Conservation (phyloP, 192 early-diverging fungal species). For the Entomortierella beljakovae region DNA sequence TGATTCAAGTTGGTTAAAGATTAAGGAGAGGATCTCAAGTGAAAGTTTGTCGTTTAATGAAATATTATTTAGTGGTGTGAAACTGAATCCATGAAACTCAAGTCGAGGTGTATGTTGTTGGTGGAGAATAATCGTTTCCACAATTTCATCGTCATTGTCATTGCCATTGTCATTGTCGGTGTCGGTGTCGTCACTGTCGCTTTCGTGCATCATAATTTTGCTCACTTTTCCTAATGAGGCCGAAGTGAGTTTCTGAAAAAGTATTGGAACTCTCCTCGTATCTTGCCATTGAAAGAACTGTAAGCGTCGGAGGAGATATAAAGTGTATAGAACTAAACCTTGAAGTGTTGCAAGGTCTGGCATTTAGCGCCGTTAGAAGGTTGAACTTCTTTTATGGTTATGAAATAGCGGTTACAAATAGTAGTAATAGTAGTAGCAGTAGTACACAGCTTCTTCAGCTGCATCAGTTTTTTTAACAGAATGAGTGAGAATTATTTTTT, state of each 20-base stretch:
- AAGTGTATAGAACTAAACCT: constrained; percentile 38
- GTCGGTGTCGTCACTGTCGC: not conserved
- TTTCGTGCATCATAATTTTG: not conserved
- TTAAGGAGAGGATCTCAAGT: constrained; percentile 23
- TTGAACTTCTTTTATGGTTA: no score
- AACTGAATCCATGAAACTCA: no score
- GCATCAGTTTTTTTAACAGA: no score
- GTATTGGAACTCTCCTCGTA: not conserved
- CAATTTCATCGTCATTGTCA: not conserved
- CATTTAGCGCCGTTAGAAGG: not conserved
- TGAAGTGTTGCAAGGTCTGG: constrained; percentile 33
- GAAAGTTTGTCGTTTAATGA: constrained; percentile 25
- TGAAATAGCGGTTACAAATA: no score
- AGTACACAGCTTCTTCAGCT: no score
- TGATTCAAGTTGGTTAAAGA: constrained; percentile 15
- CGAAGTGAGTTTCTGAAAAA: not conserved
- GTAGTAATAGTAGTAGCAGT: no score
- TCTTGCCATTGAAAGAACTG: constrained; percentile 28
- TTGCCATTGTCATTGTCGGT: not conserved
- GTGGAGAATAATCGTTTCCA: not conserved
- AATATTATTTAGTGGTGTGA: not conserved
- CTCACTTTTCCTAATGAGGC: not conserved
- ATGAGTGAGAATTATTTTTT: no score
- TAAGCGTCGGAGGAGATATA: constrained; percentile 35
- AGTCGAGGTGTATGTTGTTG: no score